phyloP scores from a whole-genome alignment of 2,329 filamentous ascomycete species.

The Alternaria solani region DNA sequence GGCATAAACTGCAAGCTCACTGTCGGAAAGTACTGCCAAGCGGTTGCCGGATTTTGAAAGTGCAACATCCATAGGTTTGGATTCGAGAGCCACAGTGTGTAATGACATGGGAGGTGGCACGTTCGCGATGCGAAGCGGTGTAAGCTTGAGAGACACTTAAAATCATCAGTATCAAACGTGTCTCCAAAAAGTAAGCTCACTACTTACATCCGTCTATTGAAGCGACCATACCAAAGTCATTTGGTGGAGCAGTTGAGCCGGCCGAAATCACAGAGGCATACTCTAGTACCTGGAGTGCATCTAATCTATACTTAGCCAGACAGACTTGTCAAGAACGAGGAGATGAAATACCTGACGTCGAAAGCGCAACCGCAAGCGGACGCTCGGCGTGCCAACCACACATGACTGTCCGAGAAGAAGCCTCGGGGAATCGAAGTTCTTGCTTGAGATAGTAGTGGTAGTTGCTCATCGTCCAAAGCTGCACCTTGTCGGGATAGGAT shows the following conservation, averaged over 20 bases:
- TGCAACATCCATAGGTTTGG: slow-evolving; percentile 75
- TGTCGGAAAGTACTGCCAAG: slow-evolving; percentile 76
- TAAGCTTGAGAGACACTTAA: slow-evolving; percentile 74
- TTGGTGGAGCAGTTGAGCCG: slow-evolving; percentile 73
- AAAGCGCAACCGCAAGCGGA: slow-evolving; percentile 71
- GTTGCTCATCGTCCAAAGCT: slow-evolving; percentile 96
- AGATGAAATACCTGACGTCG: slow-evolving; percentile 41
- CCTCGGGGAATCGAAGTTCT: slow-evolving; percentile 64
- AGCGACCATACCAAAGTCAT: slow-evolving; percentile 80
- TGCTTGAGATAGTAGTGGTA: slow-evolving; percentile 99
- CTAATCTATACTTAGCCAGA: slow-evolving; percentile 27
- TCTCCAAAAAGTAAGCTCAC: neutral
- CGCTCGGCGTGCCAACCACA: slow-evolving; percentile 84
- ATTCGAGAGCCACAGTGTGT: slow-evolving; percentile 71
- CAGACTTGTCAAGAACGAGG: neutral
- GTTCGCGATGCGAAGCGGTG: slow-evolving; percentile 82
- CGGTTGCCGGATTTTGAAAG: slow-evolving; percentile 60
- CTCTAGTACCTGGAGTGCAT: slow-evolving; percentile 67
- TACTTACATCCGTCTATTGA: slow-evolving; percentile 80
- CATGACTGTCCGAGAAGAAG: slow-evolving; percentile 19
- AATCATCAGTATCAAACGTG: slow-evolving; percentile 25
- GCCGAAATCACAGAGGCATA: slow-evolving; percentile 71
- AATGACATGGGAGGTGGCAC: slow-evolving; percentile 93
- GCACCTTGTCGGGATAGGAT: slow-evolving; percentile 75
- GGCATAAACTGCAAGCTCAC: slow-evolving; percentile 72